Base-by-base conservation (phyloP, 139 green algal genomes). In the Chlorella sp. region DNA sequence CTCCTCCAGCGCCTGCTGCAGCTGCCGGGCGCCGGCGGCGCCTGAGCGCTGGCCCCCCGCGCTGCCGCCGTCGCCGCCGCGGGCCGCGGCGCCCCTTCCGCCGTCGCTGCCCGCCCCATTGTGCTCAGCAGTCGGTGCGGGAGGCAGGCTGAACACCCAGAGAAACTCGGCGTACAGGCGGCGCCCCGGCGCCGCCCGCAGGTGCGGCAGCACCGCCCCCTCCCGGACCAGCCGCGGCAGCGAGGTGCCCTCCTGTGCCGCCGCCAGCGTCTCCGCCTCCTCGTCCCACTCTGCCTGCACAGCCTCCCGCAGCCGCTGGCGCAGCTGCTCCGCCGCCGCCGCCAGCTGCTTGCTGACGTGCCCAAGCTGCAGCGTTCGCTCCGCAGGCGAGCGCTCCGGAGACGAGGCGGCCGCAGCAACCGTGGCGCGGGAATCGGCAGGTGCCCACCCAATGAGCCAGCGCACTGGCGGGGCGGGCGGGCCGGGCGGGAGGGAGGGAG, bases 131-230 rank as follows among this genome's bases (percentile, higher is more conserved):
- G n/a, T n/a, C n/a, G n/a, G n/a, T n/a, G n/a, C n/a, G n/a, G n/a
- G n/a, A 21, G 46, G 40, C 42, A 41, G 38, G 31, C 27, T 25
- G 51, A 86, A 73, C 15, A 36, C 14, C 81, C 81, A 86, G 2
- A 85, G 36, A 58, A 83, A 71, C 33, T 86, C 78, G 40, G 58
- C 65, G 15, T 66, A 78, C 29, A 86, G 46, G 35, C 45, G 38
- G 38, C 65, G 60, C 29, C 42, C 11, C 12, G 59, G 36, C 3
- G 25, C 23, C 2, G 77, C 71, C 40, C 40, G 21, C 7, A 86
- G 70, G 41, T 64, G 35, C 11, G 50, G 48, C 7, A 86, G 76
- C 14, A 75, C 50, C 6, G 77, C 35, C 1, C 81, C 81, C 5
- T 72, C 60, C 2, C 25, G 15, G 3, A 45, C 36, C 60, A 82